Evolutionary conservation across 1,284 basidiomycete genomes (phyloP), one percentile per base, ranked within the genome.

Genomic region (Fomes fomentarius): DNA sequence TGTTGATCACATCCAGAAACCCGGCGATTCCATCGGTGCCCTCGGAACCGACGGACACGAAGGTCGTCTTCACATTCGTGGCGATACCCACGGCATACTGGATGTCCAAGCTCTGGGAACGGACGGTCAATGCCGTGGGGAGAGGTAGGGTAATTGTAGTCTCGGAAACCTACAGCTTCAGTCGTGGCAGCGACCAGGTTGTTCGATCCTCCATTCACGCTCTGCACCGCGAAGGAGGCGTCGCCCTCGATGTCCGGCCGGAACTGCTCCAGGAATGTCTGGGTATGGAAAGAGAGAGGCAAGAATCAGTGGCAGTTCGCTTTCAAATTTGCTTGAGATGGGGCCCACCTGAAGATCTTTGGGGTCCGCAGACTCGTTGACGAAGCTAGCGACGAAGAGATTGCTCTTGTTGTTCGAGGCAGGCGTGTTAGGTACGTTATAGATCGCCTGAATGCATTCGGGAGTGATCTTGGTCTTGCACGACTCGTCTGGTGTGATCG

Each of bases 41-140:
- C 22, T 24, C 48, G 28, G 6, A 7, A 28, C 60, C 62, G 17
- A 60, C 56, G 19, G 56, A 50, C 22, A 60, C 25, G 35, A 59
- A 60, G 31, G 37, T 67, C 9, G 49, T 39, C n/a, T 61, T 37
- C 5, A 65, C 60, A 75, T 74, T 79, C 76, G 71, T 81, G 81
- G 70, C 80, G 81, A 88, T 69, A 12, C 79, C 83, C 12, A 76
- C 79, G 9, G 82, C 79, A 56, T 85, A 85, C 70, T 88, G 82
- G 35, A 84, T 80, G 60, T 87, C 83, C 12, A 87, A 71, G 62
- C 83, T 83, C 40, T 41, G 47, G 33, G 15, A 6, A 7, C 12
- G 28, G n/a, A n/a, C n/a, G n/a, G 25, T 19, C 26, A 10, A 9
- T 6, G 9, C 26, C 22, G 9, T 28, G 6, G 2, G n/a, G 24